Evolutionary conservation across 306 rosid species (phyloP).

Genomic region (Begonia fuchsioides): DNA sequence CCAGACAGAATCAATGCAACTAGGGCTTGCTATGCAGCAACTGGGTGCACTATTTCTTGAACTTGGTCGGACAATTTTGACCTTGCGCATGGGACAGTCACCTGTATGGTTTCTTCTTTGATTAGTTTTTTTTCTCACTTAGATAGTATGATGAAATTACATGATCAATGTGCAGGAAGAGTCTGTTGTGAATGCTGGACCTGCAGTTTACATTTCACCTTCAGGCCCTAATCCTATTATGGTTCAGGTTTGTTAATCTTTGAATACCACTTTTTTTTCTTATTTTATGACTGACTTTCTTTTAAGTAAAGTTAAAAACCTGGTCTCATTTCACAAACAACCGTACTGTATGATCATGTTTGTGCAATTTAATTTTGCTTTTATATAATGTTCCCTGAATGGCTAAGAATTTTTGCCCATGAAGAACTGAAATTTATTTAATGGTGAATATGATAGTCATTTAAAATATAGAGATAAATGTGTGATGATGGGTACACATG

Average conservation of each 20-base stretch:
- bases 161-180: slow-evolving; percentile 48
- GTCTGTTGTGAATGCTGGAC: slow-evolving; percentile 76
- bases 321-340: no score
- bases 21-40: slow-evolving; percentile 79
- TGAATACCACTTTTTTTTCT: slow-evolving; percentile 2
- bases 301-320: no score
- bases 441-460: no score
- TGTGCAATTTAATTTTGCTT: no score
- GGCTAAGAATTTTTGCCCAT: no score
- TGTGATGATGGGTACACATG: no score
- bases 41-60: slow-evolving; percentile 85
- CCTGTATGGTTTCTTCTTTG: slow-evolving; percentile 40
- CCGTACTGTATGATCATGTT: no score
- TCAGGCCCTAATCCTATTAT: slow-evolving; percentile 93
- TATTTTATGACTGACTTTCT: no score
- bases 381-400: no score
- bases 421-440: no score
- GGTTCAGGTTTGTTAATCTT: slow-evolving; percentile 74
- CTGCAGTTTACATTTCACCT: slow-evolving; percentile 90
- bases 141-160: slow-evolving; percentile 5
- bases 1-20: slow-evolving; percentile 61
- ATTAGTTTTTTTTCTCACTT: neutral
- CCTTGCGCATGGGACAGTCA: slow-evolving; percentile 79
- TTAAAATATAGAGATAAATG: no score
- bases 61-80: slow-evolving; percentile 93